Percentiles rank a stretch among this genome's conserved stretches.
These are phyloP conservation scores for Xylariaceae sp. DNA, from an alignment of 2,329 filamentous ascomycete genomes.

Conservation along the genomic window DNA sequence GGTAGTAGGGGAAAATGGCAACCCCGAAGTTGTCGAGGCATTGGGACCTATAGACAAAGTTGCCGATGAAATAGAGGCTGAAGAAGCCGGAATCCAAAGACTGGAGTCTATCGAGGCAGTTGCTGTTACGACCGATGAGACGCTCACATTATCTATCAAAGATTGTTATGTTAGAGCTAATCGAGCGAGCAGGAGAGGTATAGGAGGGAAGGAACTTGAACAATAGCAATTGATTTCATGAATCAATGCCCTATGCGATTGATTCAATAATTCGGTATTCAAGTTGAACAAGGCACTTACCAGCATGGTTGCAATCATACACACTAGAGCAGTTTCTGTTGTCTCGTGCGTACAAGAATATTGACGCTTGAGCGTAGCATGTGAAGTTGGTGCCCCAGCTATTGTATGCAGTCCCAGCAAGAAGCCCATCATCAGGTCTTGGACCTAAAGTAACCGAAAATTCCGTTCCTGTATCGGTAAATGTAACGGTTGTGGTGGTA, in stretches of 20 bases:
- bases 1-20: neutral
- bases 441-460: slow-evolving; percentile 8
- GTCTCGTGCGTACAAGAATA: slow-evolving; percentile 1
- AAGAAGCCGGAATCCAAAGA: no score
- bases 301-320: slow-evolving; percentile 13
- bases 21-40: no score
- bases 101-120: no score
- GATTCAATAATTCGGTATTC: neutral
- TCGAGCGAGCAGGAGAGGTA: no score
- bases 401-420: slow-evolving; percentile 14
- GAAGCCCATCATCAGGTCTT: neutral
- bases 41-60: no score
- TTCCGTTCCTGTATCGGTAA: neutral
- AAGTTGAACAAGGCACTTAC: neutral
- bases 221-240: no score
- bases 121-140: no score
- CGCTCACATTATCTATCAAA: no score
- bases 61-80: no score
- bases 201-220: no score
- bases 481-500: slow-evolving; percentile 1
- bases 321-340: neutral
- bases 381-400: slow-evolving; percentile 1
- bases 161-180: no score
- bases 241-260: no score
- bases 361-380: slow-evolving; percentile 4